A percentile compares a stretch with the other conserved stretches of the same genome.
Evolutionary conservation across 208 protist species (phyloP).

Genomic region (Trypanosoma caninum): DNA sequence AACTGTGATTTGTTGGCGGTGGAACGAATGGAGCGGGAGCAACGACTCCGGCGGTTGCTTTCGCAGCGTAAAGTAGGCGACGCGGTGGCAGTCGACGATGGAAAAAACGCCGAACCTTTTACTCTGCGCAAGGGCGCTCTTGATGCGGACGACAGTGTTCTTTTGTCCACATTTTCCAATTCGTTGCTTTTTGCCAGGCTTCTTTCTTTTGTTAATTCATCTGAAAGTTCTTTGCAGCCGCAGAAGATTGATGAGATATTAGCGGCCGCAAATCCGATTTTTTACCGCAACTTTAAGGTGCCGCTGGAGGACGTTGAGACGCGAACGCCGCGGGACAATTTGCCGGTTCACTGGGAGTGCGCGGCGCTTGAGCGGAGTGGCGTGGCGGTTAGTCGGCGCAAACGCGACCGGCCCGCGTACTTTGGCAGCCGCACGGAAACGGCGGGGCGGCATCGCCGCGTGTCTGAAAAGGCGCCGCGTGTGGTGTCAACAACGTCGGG

Average conservation of each 20-base stretch:
- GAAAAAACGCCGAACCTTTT: slow-evolving; percentile 24
- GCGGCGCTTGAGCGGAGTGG: background rate
- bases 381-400: slow-evolving; percentile 10
- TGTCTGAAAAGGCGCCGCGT: background rate
- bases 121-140: slow-evolving; percentile 28
- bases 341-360: slow-evolving; percentile 6
- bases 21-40: slow-evolving; percentile 48
- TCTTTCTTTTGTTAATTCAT: background rate
- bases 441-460: background rate
- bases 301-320: slow-evolving; percentile 9
- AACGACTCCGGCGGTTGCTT: slow-evolving; percentile 49
- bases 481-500: slow-evolving; percentile 25
- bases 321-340: background rate
- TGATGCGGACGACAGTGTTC: slow-evolving; percentile 37
- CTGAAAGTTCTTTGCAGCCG: background rate
- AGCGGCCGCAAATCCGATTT: slow-evolving; percentile 17
- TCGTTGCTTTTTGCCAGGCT: slow-evolving; percentile 38
- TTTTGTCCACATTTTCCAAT: slow-evolving; percentile 63
- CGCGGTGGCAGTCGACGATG: slow-evolving; percentile 17
- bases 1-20: slow-evolving; percentile 24
- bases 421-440: background rate
- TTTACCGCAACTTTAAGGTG: slow-evolving; percentile 23
- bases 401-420: slow-evolving; percentile 19
- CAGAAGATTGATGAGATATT: slow-evolving; percentile 29
- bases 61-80: slow-evolving; percentile 61